Evolutionary conservation across 2,329 filamentous ascomycete species (phyloP).

Genomic region (Phaeosphaeriaceae sp.): DNA sequence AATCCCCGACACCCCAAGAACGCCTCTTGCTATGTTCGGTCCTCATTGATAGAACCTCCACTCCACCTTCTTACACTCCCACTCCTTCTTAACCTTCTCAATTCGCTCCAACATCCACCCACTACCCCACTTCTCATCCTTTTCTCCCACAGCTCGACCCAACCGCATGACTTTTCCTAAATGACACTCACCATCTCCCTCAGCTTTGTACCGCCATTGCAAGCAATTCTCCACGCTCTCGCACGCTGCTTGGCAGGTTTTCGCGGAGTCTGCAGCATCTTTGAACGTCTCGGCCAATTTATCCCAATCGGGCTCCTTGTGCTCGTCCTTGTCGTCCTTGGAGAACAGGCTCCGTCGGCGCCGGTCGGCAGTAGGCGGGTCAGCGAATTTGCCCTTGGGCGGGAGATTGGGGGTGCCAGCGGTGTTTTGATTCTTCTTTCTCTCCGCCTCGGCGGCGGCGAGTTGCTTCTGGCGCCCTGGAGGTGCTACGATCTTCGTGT

Average conservation of each 20-base stretch:
- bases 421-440: conserved; percentile 4
- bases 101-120: conserved; percentile 48
- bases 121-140: conserved; percentile 36
- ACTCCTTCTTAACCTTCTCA: conserved; percentile 20
- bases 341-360: conserved; percentile 20
- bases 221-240: conserved; percentile 39
- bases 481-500: conserved; percentile 24
- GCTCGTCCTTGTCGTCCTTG: neutral
- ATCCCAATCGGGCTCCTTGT: neutral
- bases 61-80: conserved; percentile 36
- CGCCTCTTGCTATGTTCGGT: too few species aligned
- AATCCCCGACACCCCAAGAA: too few species aligned
- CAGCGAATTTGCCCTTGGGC: neutral
- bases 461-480: conserved; percentile 22
- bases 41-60: conserved; percentile 41
- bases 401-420: conserved; percentile 5
- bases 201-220: conserved; percentile 43
- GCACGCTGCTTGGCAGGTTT: conserved; percentile 39
- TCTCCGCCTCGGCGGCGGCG: conserved; percentile 12
- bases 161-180: conserved; percentile 40
- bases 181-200: conserved; percentile 40
- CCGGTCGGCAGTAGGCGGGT: neutral
- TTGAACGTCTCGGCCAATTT: conserved; percentile 19
- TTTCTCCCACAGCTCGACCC: conserved; percentile 27
- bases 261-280: conserved; percentile 30